A percentile compares a stretch with the other conserved stretches of the same genome.
phyloP scores from a whole-genome alignment of 2,329 filamentous ascomycete species.

The Penicillium sp. region DNA sequence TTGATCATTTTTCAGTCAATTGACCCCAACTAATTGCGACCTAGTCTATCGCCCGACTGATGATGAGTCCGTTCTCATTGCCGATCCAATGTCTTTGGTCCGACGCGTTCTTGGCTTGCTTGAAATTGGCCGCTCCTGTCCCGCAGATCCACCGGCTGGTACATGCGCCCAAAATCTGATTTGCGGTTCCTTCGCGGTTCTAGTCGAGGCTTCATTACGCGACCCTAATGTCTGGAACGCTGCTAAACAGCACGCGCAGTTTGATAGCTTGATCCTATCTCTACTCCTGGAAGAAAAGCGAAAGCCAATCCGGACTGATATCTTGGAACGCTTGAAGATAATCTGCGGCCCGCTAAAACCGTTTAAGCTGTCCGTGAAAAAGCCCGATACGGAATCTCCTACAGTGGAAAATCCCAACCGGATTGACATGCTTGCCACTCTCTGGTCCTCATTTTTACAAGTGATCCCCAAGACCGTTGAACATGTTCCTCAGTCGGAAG shows the following conservation, averaged over 20 bases:
- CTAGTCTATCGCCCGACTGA: slow-evolving; percentile 15
- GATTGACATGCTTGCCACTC: slow-evolving; percentile 40
- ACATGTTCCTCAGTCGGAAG: slow-evolving; percentile 39
- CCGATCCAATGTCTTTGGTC: slow-evolving; percentile 36
- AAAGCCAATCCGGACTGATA: slow-evolving; percentile 36
- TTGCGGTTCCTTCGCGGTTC: slow-evolving; percentile 45
- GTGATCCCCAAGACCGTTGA: slow-evolving; percentile 39
- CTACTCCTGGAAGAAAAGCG: slow-evolving; percentile 46
- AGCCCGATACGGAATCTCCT: slow-evolving; percentile 14
- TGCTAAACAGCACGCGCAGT: slow-evolving; percentile 38
- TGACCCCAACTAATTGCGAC: slow-evolving; percentile 18
- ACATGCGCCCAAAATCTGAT: slow-evolving; percentile 33
- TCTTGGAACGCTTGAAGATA: slow-evolving; percentile 39
- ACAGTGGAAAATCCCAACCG: slow-evolving; percentile 27
- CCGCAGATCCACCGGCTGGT: slow-evolving; percentile 13
- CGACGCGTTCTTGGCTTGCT: slow-evolving; percentile 37
- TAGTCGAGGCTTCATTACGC: slow-evolving; percentile 50
- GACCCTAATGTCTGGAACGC: slow-evolving; percentile 46
- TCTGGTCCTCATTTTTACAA: slow-evolving; percentile 45
- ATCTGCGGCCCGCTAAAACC: slow-evolving; percentile 33
- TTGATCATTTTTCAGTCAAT: background rate
- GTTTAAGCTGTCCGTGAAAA: slow-evolving; percentile 26
- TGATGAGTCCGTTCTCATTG: slow-evolving; percentile 27
- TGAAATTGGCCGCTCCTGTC: slow-evolving; percentile 21
- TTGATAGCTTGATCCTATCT: slow-evolving; percentile 38